Percentiles rank a stretch among this genome's conserved stretches.
These are phyloP conservation scores for Rhypophila decipiens DNA, from an alignment of 495 filamentous ascomycete genomes.

Conservation along the genomic window DNA sequence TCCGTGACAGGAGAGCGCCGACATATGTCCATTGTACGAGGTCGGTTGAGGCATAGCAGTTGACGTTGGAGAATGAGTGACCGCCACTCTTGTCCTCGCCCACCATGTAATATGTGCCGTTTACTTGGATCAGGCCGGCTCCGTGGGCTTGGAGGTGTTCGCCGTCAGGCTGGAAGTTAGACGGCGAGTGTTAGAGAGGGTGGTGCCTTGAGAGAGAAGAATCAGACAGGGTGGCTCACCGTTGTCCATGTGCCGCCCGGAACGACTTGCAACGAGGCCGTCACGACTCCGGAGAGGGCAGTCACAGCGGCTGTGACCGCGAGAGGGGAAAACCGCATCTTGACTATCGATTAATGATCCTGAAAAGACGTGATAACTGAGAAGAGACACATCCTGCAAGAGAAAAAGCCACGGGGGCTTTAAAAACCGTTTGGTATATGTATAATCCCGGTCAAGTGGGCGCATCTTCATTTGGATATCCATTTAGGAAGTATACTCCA, in stretches of 20 bases:
- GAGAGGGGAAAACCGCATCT: background rate
- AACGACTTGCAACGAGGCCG: slow-evolving; percentile 36
- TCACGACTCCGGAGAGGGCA: no score
- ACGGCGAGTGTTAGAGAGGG: background rate
- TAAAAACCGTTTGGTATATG: no score
- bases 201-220: background rate
- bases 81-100: slow-evolving; percentile 63
- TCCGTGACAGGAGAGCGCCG: slow-evolving; percentile 46
- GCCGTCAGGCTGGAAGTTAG: slow-evolving; percentile 31
- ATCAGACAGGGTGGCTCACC: slow-evolving; percentile 12
- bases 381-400: no score
- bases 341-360: no score
- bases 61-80: slow-evolving; percentile 52
- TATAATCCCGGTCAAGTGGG: no score
- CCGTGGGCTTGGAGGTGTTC: slow-evolving; percentile 59
- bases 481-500: no score
- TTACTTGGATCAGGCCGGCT: slow-evolving; percentile 48
- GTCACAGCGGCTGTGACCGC: background rate
- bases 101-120: slow-evolving; percentile 53
- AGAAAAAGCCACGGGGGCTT: no score
- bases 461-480: no score
- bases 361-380: no score
- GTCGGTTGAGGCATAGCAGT: slow-evolving; percentile 50
- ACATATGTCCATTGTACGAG: slow-evolving; percentile 58
- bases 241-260: slow-evolving; percentile 47